Evolutionary conservation across 106 monocot species (phyloP), one percentile per base, ranked within the genome.

Genomic region (Chionographis japonica): DNA sequence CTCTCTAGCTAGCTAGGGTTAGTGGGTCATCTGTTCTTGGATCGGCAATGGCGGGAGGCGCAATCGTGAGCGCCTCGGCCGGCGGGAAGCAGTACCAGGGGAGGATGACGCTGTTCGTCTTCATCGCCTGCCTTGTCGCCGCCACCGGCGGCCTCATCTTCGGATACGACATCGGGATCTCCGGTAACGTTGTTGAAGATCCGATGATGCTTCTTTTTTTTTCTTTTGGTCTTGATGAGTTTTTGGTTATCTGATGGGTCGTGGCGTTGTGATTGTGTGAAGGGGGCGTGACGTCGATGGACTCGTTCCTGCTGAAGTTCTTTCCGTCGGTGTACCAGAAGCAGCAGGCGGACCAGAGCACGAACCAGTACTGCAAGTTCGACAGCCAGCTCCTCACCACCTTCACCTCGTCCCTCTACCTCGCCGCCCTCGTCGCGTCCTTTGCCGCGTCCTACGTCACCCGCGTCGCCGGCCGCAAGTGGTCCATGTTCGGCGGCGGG

Each of bases 321-420:
- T 90, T 90, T 60, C 85, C 87, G 1, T 60, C 68, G 9, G 91
- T 91, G 27, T 69, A 79, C 14, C 17, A 40, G 8, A 81, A 87
- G 73, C 66, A 78, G 71, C 58, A 83, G 59, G 75, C 13, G 6
- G 54, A 77, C 37, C 15, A 12, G 18, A 63, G 54, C 43, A 62
- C 60, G 9, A 91, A 85, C 65, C 87, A 87, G 74, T 91, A 91
- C 79, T 91, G 93, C 74, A 94, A 84, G 77, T 94, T 94, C 62
- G 84, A 94, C 73, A 86, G 86, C 62, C 81, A 79, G 69, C 50
- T 81, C 18, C 62, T 91, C 66, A 84, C 84, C 12, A 61, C 75
- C 43, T 91, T 91, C 79, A 91, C 91, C 18, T 91, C 91, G 13
- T 91, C 91, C 6, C 79, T 91, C 9, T 91, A 91, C 37, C 69